phyloP scores from a whole-genome alignment of 2,329 filamentous ascomycete genomes.

The Ambrosiella beaveri region DNA sequence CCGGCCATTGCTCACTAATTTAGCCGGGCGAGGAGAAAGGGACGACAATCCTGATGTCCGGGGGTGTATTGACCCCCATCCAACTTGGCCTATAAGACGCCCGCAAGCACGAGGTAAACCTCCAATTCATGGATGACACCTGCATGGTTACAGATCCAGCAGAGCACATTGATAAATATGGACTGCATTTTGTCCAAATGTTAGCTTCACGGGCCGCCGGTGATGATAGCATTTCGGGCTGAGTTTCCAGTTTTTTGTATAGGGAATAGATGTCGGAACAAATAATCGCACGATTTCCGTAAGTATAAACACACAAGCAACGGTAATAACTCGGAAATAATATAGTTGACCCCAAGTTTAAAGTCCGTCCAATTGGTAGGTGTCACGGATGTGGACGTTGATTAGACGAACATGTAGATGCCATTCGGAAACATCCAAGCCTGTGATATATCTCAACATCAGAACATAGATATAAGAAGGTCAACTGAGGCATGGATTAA shows the following conservation, averaged over 20 bases:
- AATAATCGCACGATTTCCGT: background rate
- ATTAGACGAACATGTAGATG: too few relatives aligned
- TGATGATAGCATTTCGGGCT: too few relatives aligned
- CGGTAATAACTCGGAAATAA: too few relatives aligned
- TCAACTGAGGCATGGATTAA: too few relatives aligned
- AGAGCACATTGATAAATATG: background rate
- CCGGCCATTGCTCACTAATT: background rate
- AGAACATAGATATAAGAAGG: too few relatives aligned
- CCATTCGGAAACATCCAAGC: too few relatives aligned
- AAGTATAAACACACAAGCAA: too few relatives aligned
- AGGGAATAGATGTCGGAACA: background rate
- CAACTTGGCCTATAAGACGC: constrained; percentile 6
- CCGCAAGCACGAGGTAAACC: constrained; percentile 8
- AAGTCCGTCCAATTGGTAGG: too few relatives aligned
- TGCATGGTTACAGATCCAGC: constrained; percentile 5
- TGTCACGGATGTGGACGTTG: too few relatives aligned
- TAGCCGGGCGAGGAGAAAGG: background rate
- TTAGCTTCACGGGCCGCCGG: background rate
- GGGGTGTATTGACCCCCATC: background rate
- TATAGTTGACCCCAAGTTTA: too few relatives aligned
- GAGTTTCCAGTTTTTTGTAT: background rate
- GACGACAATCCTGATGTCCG: background rate
- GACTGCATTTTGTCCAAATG: background rate
- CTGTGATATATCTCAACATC: too few relatives aligned
- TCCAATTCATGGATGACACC: constrained; percentile 6